Conservation (phyloP, 805 yeast species). For the Saturnispora zaruensis region DNA sequence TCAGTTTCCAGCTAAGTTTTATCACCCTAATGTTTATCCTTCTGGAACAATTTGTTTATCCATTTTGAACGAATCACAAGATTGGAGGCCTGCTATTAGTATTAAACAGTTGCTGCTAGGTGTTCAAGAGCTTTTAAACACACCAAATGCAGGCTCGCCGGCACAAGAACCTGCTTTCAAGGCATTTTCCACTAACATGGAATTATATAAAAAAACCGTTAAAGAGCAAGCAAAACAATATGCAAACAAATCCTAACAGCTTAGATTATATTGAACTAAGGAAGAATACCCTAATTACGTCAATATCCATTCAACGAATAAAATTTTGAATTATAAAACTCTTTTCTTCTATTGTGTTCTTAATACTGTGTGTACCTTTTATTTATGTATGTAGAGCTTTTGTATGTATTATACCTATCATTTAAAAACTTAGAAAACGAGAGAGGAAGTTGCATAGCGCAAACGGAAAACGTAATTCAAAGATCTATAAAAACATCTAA, state of each 20-base stretch:
- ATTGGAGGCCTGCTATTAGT: conserved; percentile 97
- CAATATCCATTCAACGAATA: background rate
- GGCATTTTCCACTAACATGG: conserved; percentile 63
- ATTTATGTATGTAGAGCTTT: conserved; percentile 4
- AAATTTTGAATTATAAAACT: background rate
- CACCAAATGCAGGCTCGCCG: conserved; percentile 92
- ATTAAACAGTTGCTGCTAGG: conserved; percentile 85
- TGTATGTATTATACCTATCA: background rate
- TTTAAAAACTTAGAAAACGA: background rate
- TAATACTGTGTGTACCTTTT: background rate
- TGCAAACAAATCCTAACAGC: conserved; percentile 30
- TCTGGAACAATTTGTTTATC: conserved; percentile 94
- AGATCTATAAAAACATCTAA: background rate
- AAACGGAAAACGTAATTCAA: conserved; percentile 3
- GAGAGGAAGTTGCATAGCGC: background rate
- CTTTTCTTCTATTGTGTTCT: background rate
- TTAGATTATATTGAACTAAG: background rate
- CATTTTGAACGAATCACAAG: conserved; percentile 89
- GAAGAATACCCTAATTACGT: background rate
- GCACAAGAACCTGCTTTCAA: conserved; percentile 98
- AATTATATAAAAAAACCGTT: conserved; percentile 67
- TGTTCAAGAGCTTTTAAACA: conserved; percentile 79
- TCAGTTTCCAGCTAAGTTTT: conserved; percentile 78
- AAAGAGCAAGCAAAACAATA: conserved; percentile 72
- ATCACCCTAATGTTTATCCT: conserved; percentile 97